These are phyloP conservation scores for Ascochyta lentis DNA, from an alignment of 2,329 filamentous ascomycete genomes.

Conservation along the genomic window DNA sequence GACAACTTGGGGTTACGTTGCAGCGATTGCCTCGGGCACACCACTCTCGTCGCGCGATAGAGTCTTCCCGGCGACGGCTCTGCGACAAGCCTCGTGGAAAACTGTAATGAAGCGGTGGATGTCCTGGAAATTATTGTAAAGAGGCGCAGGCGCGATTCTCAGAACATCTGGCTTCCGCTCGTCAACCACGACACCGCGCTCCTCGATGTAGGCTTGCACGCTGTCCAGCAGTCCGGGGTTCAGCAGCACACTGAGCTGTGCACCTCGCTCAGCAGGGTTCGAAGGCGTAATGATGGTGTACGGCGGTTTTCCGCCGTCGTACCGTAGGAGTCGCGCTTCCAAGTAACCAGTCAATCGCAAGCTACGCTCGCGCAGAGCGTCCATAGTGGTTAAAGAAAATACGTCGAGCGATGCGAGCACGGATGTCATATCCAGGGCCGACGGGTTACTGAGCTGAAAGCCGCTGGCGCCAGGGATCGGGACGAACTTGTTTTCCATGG, in stretches of 20 bases:
- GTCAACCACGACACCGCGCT: conserved; percentile 76
- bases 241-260: conserved; percentile 79
- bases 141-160: conserved; percentile 78
- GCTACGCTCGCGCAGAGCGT: conserved; percentile 72
- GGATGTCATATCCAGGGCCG: conserved; percentile 77
- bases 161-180: conserved; percentile 87
- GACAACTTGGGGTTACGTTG: conserved; percentile 5
- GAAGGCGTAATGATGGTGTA: conserved; percentile 72
- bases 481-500: conserved; percentile 81
- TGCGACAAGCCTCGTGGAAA: conserved; percentile 57
- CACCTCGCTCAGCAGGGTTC: conserved; percentile 72
- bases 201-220: conserved; percentile 69
- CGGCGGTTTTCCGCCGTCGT: conserved; percentile 30
- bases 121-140: conserved; percentile 84
- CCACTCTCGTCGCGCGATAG: background rate
- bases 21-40: conserved; percentile 20
- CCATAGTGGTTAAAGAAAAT: conserved; percentile 75
- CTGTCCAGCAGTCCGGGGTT: conserved; percentile 72
- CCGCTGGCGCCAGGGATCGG: conserved; percentile 80
- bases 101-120: conserved; percentile 58
- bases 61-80: conserved; percentile 33
- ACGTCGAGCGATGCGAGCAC: conserved; percentile 75
- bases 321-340: conserved; percentile 56
- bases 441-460: conserved; percentile 86
- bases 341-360: conserved; percentile 77